Conservation (phyloP, 1,139 yeast species). For the Neolecta irregularis region DNA sequence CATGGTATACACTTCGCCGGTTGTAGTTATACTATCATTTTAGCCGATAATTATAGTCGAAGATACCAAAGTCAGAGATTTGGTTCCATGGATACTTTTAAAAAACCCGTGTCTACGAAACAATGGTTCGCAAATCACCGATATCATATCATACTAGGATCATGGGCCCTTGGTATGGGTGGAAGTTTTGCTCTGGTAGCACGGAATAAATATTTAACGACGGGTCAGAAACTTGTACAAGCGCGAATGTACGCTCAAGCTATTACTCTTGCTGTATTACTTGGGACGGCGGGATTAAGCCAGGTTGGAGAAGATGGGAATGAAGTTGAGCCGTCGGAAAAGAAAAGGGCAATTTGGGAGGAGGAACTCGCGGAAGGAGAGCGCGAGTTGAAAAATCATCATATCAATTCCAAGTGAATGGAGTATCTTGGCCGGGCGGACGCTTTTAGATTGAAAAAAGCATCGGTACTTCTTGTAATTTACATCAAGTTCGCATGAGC, state of each 20-base stretch:
- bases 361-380: not conserved
- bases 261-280: constrained; percentile 20
- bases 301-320: not conserved
- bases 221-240: constrained; percentile 74
- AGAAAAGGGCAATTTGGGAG: not conserved
- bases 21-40: too few relatives aligned
- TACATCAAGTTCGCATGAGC: too few relatives aligned
- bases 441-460: too few relatives aligned
- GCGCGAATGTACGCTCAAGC: constrained; percentile 94
- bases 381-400: not conserved
- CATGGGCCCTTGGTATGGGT: constrained; percentile 78
- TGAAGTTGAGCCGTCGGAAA: too few relatives aligned
- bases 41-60: too few relatives aligned
- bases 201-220: constrained; percentile 61
- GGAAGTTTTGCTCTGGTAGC: constrained; percentile 71
- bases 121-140: constrained; percentile 33
- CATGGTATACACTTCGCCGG: too few relatives aligned
- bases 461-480: too few relatives aligned
- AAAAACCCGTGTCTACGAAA: too few relatives aligned
- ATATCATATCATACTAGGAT: constrained; percentile 57
- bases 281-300: not conserved
- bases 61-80: too few relatives aligned
- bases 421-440: too few relatives aligned
- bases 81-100: too few relatives aligned
- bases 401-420: not conserved